Base-by-base conservation (phyloP, 371 early-diverging fungal genomes). In the Haplosporangium sp. region DNA sequence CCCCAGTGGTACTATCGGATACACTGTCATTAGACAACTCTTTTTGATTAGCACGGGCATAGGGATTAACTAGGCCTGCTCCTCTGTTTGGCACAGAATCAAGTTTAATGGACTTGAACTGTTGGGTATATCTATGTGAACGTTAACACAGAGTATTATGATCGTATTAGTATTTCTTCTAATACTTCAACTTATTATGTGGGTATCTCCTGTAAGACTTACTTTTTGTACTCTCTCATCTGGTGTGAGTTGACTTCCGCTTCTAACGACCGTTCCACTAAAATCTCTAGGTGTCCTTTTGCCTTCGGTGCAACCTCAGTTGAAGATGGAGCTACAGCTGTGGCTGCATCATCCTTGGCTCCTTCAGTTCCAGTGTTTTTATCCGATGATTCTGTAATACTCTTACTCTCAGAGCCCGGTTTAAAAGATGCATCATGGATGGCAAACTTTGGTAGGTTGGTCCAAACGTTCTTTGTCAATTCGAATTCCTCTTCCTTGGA, bases 401-500 rank as follows among this genome's bases (percentile, higher is more conserved):
- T 37, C 47, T 35, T 8, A 17, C 38, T 48, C 2, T 45, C 63
- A 13, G 61, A n/a, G 1, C 53, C 52, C 0, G 78, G 74, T n/a
- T 62, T 59, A 62, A 67, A 79, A 10, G 71, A 38, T 3, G 72
- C 39, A 38, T 79, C 69, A 48, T 79, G 74, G 35, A 79, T 74
- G 3, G 71, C 74, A 68, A 65, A 76, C 52, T 62, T 37, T 13
- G 82, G 72, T 7, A 73, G 48, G 20, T 77, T 82, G 57, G 77
- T 82, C 63, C 61, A 74, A 2, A 79, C 75, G 45, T 84, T 82
- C 75, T 84, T 82, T 40, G 76, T 82, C 62, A 75, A 39, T 52
- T 82, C 82, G 50, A 58, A 74, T 58, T 67, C 77, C 40, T 84
- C 69, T 37, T 77, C 64, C 55, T 67, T 71, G 38, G 68, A 62